Conservation (phyloP, 805 yeast species). For the Saccharomycopsis malanga region DNA sequence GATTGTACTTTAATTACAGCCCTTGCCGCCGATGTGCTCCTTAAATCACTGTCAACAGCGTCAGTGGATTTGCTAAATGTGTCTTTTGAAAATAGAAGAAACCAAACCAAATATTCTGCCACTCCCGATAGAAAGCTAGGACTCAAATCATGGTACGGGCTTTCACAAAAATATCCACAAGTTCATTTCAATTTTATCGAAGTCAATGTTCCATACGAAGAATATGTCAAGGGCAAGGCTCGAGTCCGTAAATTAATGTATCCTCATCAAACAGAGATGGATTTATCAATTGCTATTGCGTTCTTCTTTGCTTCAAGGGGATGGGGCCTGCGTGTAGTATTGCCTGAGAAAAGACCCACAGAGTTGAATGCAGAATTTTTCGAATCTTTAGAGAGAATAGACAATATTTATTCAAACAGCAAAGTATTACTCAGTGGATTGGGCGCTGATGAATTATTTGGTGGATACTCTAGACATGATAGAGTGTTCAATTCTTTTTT, state of each 20-base stretch:
- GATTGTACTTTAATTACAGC: slow-evolving; percentile 84
- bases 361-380: slow-evolving; percentile 12
- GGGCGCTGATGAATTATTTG: slow-evolving; percentile 96
- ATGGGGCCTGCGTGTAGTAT: slow-evolving; percentile 29
- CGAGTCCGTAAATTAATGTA: slow-evolving; percentile 61
- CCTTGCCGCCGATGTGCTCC: slow-evolving; percentile 29
- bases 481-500: slow-evolving; percentile 33
- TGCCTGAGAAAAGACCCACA: slow-evolving; percentile 20
- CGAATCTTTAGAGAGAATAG: slow-evolving; percentile 12
- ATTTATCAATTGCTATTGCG: slow-evolving; percentile 89
- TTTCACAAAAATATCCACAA: slow-evolving; percentile 38
- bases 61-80: slow-evolving; percentile 80
- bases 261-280: slow-evolving; percentile 92
- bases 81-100: slow-evolving; percentile 85
- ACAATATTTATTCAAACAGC: slow-evolving; percentile 36
- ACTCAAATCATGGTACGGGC: slow-evolving; percentile 46
- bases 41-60: neutral
- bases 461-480: slow-evolving; percentile 88
- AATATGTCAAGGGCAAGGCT: slow-evolving; percentile 44
- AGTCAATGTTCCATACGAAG: slow-evolving; percentile 64
- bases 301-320: slow-evolving; percentile 84
- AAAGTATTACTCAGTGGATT: slow-evolving; percentile 82
- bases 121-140: slow-evolving; percentile 87
- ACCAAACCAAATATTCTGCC: slow-evolving; percentile 47
- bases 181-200: slow-evolving; percentile 49